These are phyloP conservation scores for Cladophialophora carrionii DNA, from an alignment of 2,329 filamentous ascomycete genomes.

Conservation along the genomic window DNA sequence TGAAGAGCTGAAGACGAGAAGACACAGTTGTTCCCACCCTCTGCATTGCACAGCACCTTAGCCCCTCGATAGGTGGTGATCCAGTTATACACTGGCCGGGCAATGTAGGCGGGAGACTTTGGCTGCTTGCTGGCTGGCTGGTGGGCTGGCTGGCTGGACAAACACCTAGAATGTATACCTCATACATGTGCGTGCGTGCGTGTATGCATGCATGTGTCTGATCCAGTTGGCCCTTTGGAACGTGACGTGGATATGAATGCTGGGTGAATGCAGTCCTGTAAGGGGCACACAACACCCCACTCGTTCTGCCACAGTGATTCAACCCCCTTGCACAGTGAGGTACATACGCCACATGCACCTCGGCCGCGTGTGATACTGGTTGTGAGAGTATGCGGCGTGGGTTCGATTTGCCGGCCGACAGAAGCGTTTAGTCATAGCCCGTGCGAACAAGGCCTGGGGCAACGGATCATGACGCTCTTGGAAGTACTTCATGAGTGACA, in stretches of 20 bases:
- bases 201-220: too few species aligned
- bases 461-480: neutral
- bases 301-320: too few species aligned
- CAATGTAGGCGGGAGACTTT: too few species aligned
- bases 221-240: too few species aligned
- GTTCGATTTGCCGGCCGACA: neutral
- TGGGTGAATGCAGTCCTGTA: too few species aligned
- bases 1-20: neutral
- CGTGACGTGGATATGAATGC: too few species aligned
- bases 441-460: neutral
- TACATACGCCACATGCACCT: neutral
- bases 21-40: neutral
- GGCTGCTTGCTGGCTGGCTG: neutral
- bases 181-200: neutral
- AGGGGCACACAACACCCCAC: too few species aligned
- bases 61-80: neutral
- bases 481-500: neutral
- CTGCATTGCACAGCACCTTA: neutral
- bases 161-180: neutral
- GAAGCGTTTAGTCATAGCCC: neutral
- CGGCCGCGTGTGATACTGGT: neutral
- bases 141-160: neutral
- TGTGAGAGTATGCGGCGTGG: neutral
- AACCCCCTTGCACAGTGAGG: too few species aligned
- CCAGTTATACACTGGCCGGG: neutral